Base-by-base conservation (phyloP, 345 rosid genomes). In the Hibiscus trionum region DNA sequence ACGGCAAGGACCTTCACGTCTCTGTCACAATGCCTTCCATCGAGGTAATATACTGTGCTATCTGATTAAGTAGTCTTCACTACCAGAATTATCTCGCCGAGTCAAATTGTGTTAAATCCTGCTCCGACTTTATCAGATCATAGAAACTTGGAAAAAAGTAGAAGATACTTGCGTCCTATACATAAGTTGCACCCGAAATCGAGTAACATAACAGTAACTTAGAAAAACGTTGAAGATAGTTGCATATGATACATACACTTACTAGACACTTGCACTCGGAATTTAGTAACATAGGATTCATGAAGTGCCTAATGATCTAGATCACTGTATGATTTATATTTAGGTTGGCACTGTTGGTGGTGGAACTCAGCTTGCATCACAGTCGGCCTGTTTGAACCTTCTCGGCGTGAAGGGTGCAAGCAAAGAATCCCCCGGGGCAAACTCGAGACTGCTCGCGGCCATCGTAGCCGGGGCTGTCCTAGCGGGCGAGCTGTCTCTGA, bases 311-410 rank as follows among this genome's bases (percentile, higher is more conserved):
- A 61, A 61, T 47, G 26, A 26, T 64, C 27, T 64, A 17, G 66
- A 2, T 42, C 46, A 3, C n/a, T 21, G 35, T 66, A 4, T 17
- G 5, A 37, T 29, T 26, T 52, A 39, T 70, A 26, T 52, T 35
- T 82, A 88, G 93, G 93, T 89, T 55, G 93, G 93, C 8, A 89
- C 94, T 4, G 85, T 89, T 9, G 94, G 94, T 57, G 94, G 94
- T 15, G 94, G 94, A 50, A 89, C 94, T 29, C 91, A 85, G 73
- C 94, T 89, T 56, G 88, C 91, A 61, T 87, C 91, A 19, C 94
- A 89, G 77, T 87, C 94, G 12, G 94, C 91, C 12, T 89, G 91
- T 69, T 80, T 89, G 81, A 85, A 87, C 61, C 73, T 89, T 59
- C 88, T 89, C 1, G 91, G 91, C 0, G 87, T 87, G 31, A 89